phyloP scores from a whole-genome alignment of 1,284 basidiomycete species.

The Lentinula novae-zelandiae region DNA sequence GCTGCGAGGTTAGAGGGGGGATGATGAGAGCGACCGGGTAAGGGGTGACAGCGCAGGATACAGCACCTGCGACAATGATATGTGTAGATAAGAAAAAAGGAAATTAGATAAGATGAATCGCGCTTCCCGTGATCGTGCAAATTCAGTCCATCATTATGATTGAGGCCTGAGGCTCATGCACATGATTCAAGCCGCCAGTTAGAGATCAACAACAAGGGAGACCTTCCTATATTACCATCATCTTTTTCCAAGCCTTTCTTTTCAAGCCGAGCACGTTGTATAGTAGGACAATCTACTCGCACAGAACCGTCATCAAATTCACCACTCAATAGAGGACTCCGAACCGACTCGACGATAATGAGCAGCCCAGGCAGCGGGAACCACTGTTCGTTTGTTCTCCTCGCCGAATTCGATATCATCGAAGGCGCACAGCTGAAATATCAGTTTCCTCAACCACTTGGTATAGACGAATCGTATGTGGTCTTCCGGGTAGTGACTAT shows the following conservation, averaged over 20 bases:
- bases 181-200: background rate
- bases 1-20: background rate
- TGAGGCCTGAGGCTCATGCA: too few relatives aligned
- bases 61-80: background rate
- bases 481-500: background rate
- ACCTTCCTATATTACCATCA: too few relatives aligned
- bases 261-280: too few relatives aligned
- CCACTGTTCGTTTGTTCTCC: slow-evolving; percentile 87
- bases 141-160: background rate
- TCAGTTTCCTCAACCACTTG: slow-evolving; percentile 90
- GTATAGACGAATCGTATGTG: slow-evolving; percentile 85
- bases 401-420: slow-evolving; percentile 96
- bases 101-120: background rate
- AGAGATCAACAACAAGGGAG: too few relatives aligned
- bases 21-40: background rate
- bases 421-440: slow-evolving; percentile 88
- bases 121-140: background rate
- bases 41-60: background rate
- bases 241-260: too few relatives aligned
- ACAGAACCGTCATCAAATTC: too few relatives aligned
- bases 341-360: slow-evolving; percentile 23
- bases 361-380: slow-evolving; percentile 48
- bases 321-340: too few relatives aligned
- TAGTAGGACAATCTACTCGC: too few relatives aligned
- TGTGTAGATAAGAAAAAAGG: background rate